phyloP scores from a whole-genome alignment of 2,329 filamentous ascomycete species.

The Dactylellina parvicollis region DNA sequence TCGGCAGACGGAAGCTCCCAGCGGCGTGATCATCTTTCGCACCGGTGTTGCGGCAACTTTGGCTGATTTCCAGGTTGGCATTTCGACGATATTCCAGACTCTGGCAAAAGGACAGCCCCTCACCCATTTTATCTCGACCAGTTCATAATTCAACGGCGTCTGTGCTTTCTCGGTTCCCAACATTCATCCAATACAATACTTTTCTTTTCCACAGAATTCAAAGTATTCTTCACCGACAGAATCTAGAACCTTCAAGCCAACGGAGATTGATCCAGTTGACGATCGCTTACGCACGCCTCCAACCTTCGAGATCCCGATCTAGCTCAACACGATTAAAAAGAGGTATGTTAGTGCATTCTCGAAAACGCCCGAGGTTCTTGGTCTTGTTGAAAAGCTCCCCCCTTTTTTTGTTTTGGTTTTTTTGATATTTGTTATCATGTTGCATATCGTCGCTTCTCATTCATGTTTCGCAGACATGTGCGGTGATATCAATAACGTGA shows the following conservation, averaged over 20 bases:
- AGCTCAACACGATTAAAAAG: neutral
- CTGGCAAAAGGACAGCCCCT: too few species aligned
- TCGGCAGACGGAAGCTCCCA: neutral
- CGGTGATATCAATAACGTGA: conserved; percentile 47
- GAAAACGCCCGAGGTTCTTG: too few species aligned
- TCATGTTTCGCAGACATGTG: conserved; percentile 14
- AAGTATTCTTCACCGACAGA: neutral
- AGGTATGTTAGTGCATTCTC: conserved; percentile 29
- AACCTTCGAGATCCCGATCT: conserved; percentile 1
- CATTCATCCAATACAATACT: neutral
- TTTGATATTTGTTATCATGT: conserved; percentile 4
- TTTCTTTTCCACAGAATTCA: neutral
- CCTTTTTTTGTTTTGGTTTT: neutral
- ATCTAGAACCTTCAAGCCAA: conserved; percentile 21
- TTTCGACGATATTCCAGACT: neutral
- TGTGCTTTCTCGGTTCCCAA: too few species aligned
- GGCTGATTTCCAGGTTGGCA: conserved; percentile 26
- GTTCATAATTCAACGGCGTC: too few species aligned
- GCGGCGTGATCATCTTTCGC: neutral
- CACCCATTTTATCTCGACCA: too few species aligned
- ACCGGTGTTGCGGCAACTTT: conserved; percentile 39
- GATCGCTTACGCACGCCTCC: conserved; percentile 27
- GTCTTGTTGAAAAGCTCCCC: neutral
- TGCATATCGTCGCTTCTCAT: conserved; percentile 10
- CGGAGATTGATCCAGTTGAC: neutral